A percentile compares a stretch with the other conserved stretches of the same genome.
phyloP scores from a whole-genome alignment of 441 rosid genomes.

The Gossypium davidsonii region DNA sequence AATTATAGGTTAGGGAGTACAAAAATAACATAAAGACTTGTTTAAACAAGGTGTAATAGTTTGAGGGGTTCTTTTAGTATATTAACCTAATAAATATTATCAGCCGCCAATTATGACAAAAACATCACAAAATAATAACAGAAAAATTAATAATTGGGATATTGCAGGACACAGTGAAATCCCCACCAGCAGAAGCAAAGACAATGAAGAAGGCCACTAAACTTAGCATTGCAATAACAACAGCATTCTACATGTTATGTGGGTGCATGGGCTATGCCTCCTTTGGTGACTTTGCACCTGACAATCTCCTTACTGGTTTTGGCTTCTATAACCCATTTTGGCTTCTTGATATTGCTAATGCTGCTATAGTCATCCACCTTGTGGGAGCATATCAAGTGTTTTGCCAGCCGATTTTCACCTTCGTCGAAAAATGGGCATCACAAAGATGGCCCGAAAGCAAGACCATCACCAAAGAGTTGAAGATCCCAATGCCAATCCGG shows the following conservation, averaged over 20 bases:
- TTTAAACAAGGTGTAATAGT: no score
- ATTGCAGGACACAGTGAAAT: constrained; percentile 64
- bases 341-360: constrained; percentile 73
- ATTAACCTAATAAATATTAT: no score
- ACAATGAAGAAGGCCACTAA: constrained; percentile 60
- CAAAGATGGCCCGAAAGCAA: constrained; percentile 55
- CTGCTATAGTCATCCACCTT: constrained; percentile 69
- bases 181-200: constrained; percentile 66
- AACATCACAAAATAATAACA: no score
- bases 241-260: constrained; percentile 62
- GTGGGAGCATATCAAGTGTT: constrained; percentile 89
- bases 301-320: constrained; percentile 83
- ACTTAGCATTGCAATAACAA: constrained; percentile 49
- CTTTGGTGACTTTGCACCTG: constrained; percentile 71
- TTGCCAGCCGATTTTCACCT: constrained; percentile 57
- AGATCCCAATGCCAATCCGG: constrained; percentile 51
- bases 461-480: constrained; percentile 40
- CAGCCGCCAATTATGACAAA: no score
- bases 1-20: no score
- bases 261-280: constrained; percentile 84
- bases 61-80: no score
- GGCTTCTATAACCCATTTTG: constrained; percentile 83
- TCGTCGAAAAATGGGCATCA: constrained; percentile 50
- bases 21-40: no score
- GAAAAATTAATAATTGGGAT: not conserved